Evolutionary conservation across 768 basidiomycete genomes (phyloP), one percentile per base, ranked within the genome.

Genomic region (Boletus sp.): DNA sequence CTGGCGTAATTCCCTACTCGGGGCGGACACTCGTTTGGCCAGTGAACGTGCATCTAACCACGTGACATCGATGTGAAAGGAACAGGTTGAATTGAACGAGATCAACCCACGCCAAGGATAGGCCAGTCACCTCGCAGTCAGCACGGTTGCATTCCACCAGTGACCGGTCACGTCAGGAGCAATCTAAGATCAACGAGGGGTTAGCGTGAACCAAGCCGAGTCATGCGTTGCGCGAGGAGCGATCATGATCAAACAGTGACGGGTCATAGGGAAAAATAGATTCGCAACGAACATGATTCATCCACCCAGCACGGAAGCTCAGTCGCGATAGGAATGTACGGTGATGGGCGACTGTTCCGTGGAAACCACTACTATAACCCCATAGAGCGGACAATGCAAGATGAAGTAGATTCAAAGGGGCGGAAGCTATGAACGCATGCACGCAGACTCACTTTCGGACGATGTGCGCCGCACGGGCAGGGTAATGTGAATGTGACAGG

Each of bases 311-410:
- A 50, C 51, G 46, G 47, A 47, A 58, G 30, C 52, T 59, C 55
- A 51, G 56, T 54, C 23, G 43, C 50, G 60, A 56, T 33, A 38
- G 42, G 44, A 55, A 63, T 54, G 48, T 33, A 47, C 37, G 15
- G n/a, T 48, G 54, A 54, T 54, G 55, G n/a, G n/a, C 38, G 46
- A 51, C 32, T 29, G 41, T 55, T 51, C 41, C 51, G 30, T 44
- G 53, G 56, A 66, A 56, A 44, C 15, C 7, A 9, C 21, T 43
- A 44, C 63, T 56, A 54, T 68, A 60, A 34, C 65, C 66, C 53
- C 33, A 55, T 61, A 19, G 29, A 59, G 64, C 55, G 50, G 38
- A 68, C 64, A 63, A 64, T 58, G 61, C 58, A 27, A 49, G 21
- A 68, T 66, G 38, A 34, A 46, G 60, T 48, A 63, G 52, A 39